Evolutionary conservation across 345 rosid species (phyloP).

Genomic region (Fremontodendron californicum): DNA sequence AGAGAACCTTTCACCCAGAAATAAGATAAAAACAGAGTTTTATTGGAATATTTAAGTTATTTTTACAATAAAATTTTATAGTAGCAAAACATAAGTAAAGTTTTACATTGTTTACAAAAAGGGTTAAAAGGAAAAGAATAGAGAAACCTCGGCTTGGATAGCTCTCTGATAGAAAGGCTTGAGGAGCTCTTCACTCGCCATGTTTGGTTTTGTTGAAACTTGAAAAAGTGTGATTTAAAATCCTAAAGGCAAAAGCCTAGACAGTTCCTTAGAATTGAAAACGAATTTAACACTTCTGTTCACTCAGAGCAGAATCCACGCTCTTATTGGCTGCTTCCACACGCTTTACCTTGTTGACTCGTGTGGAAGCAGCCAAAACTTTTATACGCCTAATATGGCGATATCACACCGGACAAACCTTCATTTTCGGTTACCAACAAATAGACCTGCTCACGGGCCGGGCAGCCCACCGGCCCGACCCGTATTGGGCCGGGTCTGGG

Average conservation of each 20-base stretch:
- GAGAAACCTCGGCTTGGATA: slow-evolving; percentile 9
- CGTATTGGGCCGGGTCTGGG: too few species aligned
- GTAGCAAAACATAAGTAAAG: background rate
- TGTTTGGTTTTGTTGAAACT: background rate
- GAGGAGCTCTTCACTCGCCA: slow-evolving; percentile 10
- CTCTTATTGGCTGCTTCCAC: background rate
- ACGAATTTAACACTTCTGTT: background rate
- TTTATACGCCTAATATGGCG: too few species aligned
- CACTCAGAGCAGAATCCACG: background rate
- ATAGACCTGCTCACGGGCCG: too few species aligned
- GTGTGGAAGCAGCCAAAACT: too few species aligned
- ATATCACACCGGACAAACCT: too few species aligned
- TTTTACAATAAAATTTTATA: background rate
- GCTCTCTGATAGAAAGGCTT: slow-evolving; percentile 9
- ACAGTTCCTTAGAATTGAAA: background rate
- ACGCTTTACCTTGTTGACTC: background rate
- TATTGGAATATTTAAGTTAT: background rate
- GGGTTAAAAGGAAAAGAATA: background rate
- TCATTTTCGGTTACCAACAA: too few species aligned
- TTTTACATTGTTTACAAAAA: background rate
- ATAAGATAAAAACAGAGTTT: background rate
- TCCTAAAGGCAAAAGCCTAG: background rate
- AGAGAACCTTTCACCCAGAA: background rate
- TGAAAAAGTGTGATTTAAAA: background rate
- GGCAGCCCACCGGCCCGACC: too few species aligned